Base-by-base conservation (phyloP, 1,284 basidiomycete genomes). In the Stereum hirsutum region DNA sequence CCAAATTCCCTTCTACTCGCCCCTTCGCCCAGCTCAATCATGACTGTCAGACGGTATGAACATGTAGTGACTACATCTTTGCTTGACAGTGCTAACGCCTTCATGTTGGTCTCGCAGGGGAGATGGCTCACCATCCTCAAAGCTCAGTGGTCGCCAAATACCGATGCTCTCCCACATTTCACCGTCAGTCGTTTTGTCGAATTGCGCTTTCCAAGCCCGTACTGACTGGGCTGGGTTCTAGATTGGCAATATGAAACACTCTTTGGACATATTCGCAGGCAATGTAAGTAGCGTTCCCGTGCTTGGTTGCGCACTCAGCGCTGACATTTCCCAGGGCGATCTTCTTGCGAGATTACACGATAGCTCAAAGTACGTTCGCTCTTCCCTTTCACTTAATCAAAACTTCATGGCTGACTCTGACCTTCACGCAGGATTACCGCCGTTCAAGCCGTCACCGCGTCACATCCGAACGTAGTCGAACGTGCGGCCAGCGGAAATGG, bases 401-500 rank as follows among this genome's bases (percentile, higher is more conserved):
- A 6, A 49, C 4, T 30, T 32, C 6, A 28, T 39, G 5, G 15
- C 19, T 15, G 2, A 32, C 23, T n/a, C 35, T 44, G 10, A 40
- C 21, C n/a, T n/a, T 6, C 39, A 19, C 3, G 20, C 46, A 88
- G 82, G 50, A 79, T 89, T 45, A 74, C 81, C 19, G 86, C 86
- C 0, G 79, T 81, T 2, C 87, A 89, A 61, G 85, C 86, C 17
- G 86, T 89, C n/a, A 86, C 86, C 7, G 83, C 80, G 53, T 86
- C 83, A n/a, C 87, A 89, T 58, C 86, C 87, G 0, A 78, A 57
- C 45, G 63, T 86, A 19, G 67, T 82, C 3, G 84, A 85, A 52
- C 70, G 86, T 19, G 81, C 71, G 24, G 85, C 70, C 2, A 86
- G 74, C 43, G 86, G 85, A 28, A 89, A 87, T 53, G 87, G 58